Evolutionary conservation across 257 asterid genomes (phyloP).

Genomic region (Petunia axillaris): DNA sequence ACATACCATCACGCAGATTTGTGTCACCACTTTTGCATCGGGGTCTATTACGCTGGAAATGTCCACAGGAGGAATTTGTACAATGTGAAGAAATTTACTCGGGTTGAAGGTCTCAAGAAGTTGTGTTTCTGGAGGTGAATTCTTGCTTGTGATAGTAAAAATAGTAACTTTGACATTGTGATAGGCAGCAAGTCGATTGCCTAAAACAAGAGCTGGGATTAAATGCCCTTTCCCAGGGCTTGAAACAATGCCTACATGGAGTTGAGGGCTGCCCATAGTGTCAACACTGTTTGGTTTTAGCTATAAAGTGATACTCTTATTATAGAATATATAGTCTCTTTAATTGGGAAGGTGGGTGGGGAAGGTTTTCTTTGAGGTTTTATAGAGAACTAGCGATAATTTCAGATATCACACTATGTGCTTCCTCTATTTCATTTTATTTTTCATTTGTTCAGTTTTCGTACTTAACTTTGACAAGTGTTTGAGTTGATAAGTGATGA

Average conservation of each 20-base stretch:
- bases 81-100: background rate
- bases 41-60: background rate
- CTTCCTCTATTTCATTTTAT: no score
- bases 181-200: background rate
- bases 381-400: no score
- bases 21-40: background rate
- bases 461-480: no score
- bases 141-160: background rate
- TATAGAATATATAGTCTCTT: no score
- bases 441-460: no score
- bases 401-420: no score
- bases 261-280: background rate
- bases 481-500: no score
- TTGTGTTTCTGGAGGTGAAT: background rate
- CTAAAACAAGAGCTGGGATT: conserved; percentile 2
- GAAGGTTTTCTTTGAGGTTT: no score
- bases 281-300: no score
- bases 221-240: conserved; percentile 15
- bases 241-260: conserved; percentile 4
- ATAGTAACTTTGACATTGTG: conserved; percentile 10
- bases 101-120: background rate
- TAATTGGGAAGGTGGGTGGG: no score
- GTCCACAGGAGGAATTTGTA: background rate
- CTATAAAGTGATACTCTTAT: no score
- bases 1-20: background rate